Percentiles rank a stretch among this genome's conserved stretches.
phyloP scores from a whole-genome alignment of 768 basidiomycete species.

The Russula abietina region DNA sequence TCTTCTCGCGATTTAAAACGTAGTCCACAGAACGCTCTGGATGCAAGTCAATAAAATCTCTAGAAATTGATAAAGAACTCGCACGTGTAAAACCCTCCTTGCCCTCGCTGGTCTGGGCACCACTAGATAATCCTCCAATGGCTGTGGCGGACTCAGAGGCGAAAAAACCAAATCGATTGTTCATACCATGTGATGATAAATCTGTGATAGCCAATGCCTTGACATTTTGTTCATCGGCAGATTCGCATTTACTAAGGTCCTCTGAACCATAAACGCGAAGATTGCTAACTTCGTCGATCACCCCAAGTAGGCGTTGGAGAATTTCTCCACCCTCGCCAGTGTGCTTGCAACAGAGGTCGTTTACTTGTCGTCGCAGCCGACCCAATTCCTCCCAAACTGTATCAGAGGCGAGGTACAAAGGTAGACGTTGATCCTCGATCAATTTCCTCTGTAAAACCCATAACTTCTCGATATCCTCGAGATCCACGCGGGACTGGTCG shows the following conservation, averaged over 20 bases:
- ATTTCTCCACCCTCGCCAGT: not conserved
- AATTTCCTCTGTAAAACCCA: not conserved
- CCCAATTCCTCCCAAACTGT: conserved; percentile 3
- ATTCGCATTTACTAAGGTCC: not conserved
- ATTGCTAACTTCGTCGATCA: not conserved
- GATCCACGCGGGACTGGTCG: not conserved
- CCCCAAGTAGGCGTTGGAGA: not conserved
- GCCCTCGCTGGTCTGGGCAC: not conserved
- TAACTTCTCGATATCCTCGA: not conserved
- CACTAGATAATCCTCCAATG: not conserved
- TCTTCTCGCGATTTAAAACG: not conserved
- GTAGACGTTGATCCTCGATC: not conserved
- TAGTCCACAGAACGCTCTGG: not conserved
- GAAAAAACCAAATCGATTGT: not conserved
- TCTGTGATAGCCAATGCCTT: not conserved
- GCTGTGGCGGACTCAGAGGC: not conserved
- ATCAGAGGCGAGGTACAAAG: not conserved
- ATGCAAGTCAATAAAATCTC: not conserved
- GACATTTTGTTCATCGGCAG: no score
- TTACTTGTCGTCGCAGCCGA: not conserved
- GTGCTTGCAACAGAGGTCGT: not conserved
- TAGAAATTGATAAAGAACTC: not conserved
- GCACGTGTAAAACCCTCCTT: not conserved
- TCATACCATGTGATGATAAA: not conserved
- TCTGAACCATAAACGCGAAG: not conserved